Evolutionary conservation across 2,329 filamentous ascomycete genomes (phyloP), one percentile per base, ranked within the genome.

Genomic region (Macrophomina pseudophaseolina): DNA sequence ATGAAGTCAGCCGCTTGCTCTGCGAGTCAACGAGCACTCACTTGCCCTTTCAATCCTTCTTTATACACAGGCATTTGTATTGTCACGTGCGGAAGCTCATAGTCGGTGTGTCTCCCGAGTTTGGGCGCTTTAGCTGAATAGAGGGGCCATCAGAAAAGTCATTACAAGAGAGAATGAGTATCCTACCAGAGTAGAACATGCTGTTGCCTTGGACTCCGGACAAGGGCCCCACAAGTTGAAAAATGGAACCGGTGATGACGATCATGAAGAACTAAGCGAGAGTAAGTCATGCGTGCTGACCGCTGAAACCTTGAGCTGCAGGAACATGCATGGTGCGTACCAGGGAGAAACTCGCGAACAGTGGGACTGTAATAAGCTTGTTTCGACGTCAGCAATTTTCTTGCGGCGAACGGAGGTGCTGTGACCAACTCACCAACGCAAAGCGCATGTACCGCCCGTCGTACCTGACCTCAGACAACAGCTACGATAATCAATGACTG

Each of bases 21-120:
- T 14, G 5, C 30, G 42, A 3, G 16, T 66, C 64, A 12, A 66
- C 33, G 23, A 23, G 23, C 23, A 23, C 23, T 23, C 23, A 23
- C 23, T 49, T 68, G 67, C 68, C 70, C 71, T 58, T 65, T 69
- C 18, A 81, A 73, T 68, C 78, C 78, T 70, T 80, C 77, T 72
- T 80, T 80, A 75, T 81, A 78, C 58, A 81, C 77, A 2, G 79
- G 78, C 70, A 76, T 74, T 56, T 80, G 78, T 23, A 80, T 80
- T 23, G 91, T 94, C 66, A 86, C 79, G 70, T 82, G 84, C 42
- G 81, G 83, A 9, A 82, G 74, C n/a, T 62, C 49, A 23, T 52
- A 66, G 12, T 62, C 58, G 1, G 58, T 14, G 33, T 62, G 58
- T 40, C 58, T 49, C 32, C 58, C 58, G 18, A 62, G 58, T 14